Base-by-base conservation (phyloP, 768 basidiomycete genomes). In the Amanita phalloides region DNA sequence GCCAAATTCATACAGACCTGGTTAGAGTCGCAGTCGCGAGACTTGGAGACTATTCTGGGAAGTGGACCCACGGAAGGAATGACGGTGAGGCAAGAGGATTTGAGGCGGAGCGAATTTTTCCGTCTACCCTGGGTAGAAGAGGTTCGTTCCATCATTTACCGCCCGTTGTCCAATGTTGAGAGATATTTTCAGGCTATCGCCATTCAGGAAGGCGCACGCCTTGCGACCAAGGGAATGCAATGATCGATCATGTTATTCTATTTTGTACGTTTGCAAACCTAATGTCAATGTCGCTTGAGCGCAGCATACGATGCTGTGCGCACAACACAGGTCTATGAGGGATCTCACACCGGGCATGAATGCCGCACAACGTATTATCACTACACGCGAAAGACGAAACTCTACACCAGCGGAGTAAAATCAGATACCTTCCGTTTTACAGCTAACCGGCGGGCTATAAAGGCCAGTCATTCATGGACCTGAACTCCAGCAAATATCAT, bases 61-160 rank as follows among this genome's bases (percentile, higher is more conserved):
- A 90, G 86, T 62, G 91, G 90, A 1, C 81, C 86, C 2, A 83
- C 80, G 36, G 86, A 89, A 57, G 86, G 86, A 25, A 74, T 79
- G 61, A 82, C 82, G 2, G 77, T 94, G 8, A 70, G 88, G n/a
- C 88, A 89, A 53, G 92, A 95, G 57, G 92, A 96, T 62, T 68
- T 96, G 49, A 77, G 84, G 55, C 70, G 90, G 48, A 92, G 88
- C 61, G 92, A 96, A 63, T 87, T 92, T 68, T 97, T 96, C 76
- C 74, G 77, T 55, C 66, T 95, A 61, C 89, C 91, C 3, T 97
- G 93, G 93, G 91, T 96, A 10, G 84, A 87, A 58, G 81, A 82
- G 72, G 76, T 75, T 54, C 11, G 67, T 53, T 41, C 39, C 35
- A 30, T 54, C 39, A 45, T 44, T 36, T 48, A 13, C n/a, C n/a